These are phyloP conservation scores for Neurospora sp. DNA, from an alignment of 2,329 filamentous ascomycete genomes.

Conservation along the genomic window DNA sequence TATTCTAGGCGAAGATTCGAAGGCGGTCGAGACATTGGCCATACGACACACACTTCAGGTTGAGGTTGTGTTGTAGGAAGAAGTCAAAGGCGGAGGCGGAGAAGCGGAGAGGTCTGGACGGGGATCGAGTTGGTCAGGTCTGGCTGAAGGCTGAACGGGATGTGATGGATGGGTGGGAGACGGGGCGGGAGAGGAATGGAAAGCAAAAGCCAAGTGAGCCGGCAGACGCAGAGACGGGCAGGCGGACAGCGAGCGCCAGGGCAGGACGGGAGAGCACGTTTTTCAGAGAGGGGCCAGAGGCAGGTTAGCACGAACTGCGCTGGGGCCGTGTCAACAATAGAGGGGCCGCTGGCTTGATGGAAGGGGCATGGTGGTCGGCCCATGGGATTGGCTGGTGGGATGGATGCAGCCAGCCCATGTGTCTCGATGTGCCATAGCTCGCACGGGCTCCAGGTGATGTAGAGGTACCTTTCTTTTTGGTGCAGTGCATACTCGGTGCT, in stretches of 20 bases:
- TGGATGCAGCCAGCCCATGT: not conserved
- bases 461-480: not conserved
- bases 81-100: not conserved
- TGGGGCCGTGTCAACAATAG: slow-evolving; percentile 7
- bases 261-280: slow-evolving; percentile 19
- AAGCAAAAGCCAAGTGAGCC: not conserved
- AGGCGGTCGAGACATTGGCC: not conserved
- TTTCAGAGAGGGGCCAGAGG: slow-evolving; percentile 16
- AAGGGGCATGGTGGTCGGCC: not conserved
- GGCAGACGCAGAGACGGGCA: not conserved
- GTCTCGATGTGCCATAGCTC: not conserved
- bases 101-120: not conserved
- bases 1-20: not conserved
- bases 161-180: not conserved
- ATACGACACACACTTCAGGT: not conserved
- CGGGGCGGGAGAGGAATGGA: not conserved
- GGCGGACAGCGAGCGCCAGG: not conserved
- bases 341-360: not conserved
- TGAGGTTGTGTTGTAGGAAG: not conserved
- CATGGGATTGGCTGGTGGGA: not conserved
- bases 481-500: not conserved
- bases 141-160: not conserved
- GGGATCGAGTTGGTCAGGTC: not conserved
- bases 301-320: slow-evolving; percentile 11
- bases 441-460: not conserved